A percentile compares a stretch with the other conserved stretches of the same genome.
phyloP scores from a whole-genome alignment of 1,284 basidiomycete genomes.

The Bjerkandera adusta region DNA sequence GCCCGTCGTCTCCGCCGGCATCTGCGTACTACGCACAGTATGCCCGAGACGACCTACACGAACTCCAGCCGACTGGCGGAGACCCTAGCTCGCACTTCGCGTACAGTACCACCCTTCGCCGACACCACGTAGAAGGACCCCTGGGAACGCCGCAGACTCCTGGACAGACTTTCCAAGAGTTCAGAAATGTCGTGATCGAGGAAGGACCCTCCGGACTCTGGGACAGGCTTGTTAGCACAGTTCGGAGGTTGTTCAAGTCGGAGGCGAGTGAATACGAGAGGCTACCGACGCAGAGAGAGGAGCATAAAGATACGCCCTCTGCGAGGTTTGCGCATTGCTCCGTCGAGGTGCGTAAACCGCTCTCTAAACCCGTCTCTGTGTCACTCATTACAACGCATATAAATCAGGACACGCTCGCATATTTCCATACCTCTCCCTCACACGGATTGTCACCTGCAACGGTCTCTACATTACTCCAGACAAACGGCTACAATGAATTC shows the following conservation, averaged over 20 bases:
- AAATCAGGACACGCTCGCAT: slow-evolving; percentile 64
- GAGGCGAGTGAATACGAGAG: slow-evolving; percentile 24
- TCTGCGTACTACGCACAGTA: slow-evolving; percentile 72
- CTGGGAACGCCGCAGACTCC: slow-evolving; percentile 37
- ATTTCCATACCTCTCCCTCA: slow-evolving; percentile 61
- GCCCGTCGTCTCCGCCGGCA: slow-evolving; percentile 66
- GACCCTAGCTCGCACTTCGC: slow-evolving; percentile 74
- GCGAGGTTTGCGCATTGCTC: slow-evolving; percentile 30
- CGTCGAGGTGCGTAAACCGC: slow-evolving; percentile 45
- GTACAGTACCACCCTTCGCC: slow-evolving; percentile 76
- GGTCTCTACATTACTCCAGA: slow-evolving; percentile 64
- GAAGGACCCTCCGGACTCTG: slow-evolving; percentile 32
- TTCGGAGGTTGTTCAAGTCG: slow-evolving; percentile 26
- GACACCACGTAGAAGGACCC: slow-evolving; percentile 54
- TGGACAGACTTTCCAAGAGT: slow-evolving; percentile 28
- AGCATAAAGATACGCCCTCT: slow-evolving; percentile 33
- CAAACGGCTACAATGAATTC: slow-evolving; percentile 93
- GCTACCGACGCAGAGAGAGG: slow-evolving; percentile 32
- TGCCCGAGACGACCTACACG: slow-evolving; percentile 44
- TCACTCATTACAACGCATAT: slow-evolving; percentile 3
- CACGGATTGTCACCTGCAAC: slow-evolving; percentile 65
- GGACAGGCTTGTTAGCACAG: slow-evolving; percentile 39
- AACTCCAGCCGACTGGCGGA: slow-evolving; percentile 49
- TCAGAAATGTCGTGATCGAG: slow-evolving; percentile 26
- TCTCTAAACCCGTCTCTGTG: background rate